phyloP scores from a whole-genome alignment of 179 eudicot species.

The Drosera spatulata region DNA sequence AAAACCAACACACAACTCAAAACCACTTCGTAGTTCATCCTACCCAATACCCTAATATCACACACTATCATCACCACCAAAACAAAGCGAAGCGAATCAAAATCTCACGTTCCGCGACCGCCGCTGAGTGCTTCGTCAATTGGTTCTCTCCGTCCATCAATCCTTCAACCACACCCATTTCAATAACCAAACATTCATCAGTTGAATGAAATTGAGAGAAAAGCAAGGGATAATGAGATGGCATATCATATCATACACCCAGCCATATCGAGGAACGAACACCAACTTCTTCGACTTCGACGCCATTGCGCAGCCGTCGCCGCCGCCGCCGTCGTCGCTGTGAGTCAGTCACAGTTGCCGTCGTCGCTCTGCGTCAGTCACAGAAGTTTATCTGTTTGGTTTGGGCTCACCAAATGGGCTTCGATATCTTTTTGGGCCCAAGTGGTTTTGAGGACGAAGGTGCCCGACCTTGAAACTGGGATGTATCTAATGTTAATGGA shows the following conservation, averaged over 20 bases:
- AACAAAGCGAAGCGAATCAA: neutral
- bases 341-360: too few relatives aligned
- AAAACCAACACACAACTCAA: neutral
- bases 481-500: too few relatives aligned
- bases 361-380: too few relatives aligned
- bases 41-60: neutral
- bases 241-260: conserved; percentile 21
- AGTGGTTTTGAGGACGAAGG: too few relatives aligned
- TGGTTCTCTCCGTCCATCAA: conserved; percentile 47
- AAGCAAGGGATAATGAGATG: neutral
- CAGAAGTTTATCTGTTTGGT: too few relatives aligned
- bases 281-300: neutral
- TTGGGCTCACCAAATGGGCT: too few relatives aligned
- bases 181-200: neutral
- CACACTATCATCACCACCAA: neutral
- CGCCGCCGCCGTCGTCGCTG: neutral
- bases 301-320: too few relatives aligned
- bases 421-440: too few relatives aligned
- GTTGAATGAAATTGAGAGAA: neutral
- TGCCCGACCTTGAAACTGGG: too few relatives aligned
- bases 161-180: conserved; percentile 4
- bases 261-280: conserved; percentile 52
- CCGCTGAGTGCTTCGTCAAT: conserved; percentile 42
- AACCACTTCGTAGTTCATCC: neutral
- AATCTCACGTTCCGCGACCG: conserved; percentile 40